Base-by-base conservation (phyloP, 345 rosid genomes). In the Populus euphratica region DNA sequence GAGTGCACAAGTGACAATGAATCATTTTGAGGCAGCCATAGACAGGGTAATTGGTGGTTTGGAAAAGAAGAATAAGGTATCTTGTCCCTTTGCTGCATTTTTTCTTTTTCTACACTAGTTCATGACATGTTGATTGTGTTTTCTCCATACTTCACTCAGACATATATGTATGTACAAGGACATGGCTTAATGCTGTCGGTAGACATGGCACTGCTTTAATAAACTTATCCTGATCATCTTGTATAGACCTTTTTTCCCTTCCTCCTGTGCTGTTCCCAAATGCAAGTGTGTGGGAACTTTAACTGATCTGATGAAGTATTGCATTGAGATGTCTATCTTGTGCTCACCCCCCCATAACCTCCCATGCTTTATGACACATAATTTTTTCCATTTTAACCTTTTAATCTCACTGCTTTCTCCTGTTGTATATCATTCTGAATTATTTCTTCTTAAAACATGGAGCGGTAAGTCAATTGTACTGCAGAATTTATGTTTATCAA, bases 31-130 rank as follows among this genome's bases (percentile, higher is more conserved):
- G 83, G 83, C 97, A 27, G 99, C 99, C 0, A 92, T 93, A 76
- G 99, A 96, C 79, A 86, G 99, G 86, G 88, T 96, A 70, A 93
- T 96, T 68, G 99, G 99, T 84, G 99, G 99, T 77, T 91, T 93
- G 83, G 99, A 96, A 89, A 96, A 96, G 86, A 96, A 90, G 86
- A 92, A 96, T 78, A 88, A 88, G 94, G 98, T 93, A 88, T 69
- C 8, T 56, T n/a, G 38, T 65, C 29, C 43, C 33, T 20, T 35
- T 61, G 17, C 39, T 69, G 35, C 41, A 12, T 67, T 25, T 52
- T 49, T 5, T 52, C n/a, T 38, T 9, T 29, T 35, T 67, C 5
- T 27, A 33, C 49, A 29, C 11, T 43, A 64, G 49, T 25, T 14
- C 41, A 3, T 36, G 23, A 20, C 5, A 18, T 70, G 44, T 43